Base-by-base conservation (phyloP, 768 basidiomycete genomes). In the Kwoniella dejecticola region DNA sequence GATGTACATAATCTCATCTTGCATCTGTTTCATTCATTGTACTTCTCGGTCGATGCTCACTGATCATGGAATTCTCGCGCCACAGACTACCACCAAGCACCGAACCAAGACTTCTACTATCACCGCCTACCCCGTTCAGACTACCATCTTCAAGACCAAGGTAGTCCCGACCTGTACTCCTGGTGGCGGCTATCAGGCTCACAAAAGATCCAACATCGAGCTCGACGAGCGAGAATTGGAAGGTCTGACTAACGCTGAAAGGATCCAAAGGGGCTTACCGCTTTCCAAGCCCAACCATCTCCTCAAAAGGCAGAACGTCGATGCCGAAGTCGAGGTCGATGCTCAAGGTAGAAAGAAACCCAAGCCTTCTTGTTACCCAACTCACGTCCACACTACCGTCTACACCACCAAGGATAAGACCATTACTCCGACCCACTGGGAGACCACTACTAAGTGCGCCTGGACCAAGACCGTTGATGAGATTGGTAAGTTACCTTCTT, bases 211-310 rank as follows among this genome's bases (percentile, higher is more conserved):
- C 33, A 36, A 36, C 15, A 36, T 52, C 21, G 62, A n/a, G n/a
- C n/a, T n/a, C n/a, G n/a, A 44, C n/a, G 62, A 63, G 21, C 36
- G 33, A 33, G 63, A 64, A 33, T 17, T 49, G 4, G 36, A 31
- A 29, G 53, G 45, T 27, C n/a, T 65, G 13, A 60, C 64, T 47
- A 65, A 65, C 40, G 64, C 46, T 21, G 36, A 65, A 29, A 38
- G 64, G 17, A n/a, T 65, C 23, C 59, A 53, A 50, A 3, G 64
- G 11, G 64, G 64, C 36, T 47, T 65, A 12, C 64, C 64, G 6
- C 26, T 65, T 24, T 38, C 52, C 26, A 44, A 21, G 13, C 63
- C 63, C 23, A 13, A 13, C 6, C 11, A 19, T 8, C 5, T 42
- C 17, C 41, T 8, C 7, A 42, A 42, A 19, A 7, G 44, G 19